Evolutionary conservation across 169 alveolate genomes (phyloP).

Genomic region (Plasmodium knowlesi): DNA sequence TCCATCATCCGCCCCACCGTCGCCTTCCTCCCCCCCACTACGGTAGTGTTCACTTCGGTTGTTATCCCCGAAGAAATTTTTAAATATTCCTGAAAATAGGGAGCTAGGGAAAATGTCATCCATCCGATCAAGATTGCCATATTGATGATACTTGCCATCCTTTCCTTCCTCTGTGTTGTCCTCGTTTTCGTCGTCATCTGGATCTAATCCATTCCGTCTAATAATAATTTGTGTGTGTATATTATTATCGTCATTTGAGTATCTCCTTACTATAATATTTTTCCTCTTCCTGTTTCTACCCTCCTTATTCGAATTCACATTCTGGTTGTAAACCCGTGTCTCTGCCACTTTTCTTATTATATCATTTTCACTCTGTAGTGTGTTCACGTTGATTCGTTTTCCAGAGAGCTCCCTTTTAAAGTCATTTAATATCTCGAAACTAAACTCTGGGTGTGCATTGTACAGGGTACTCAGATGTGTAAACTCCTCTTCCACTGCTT

Average conservation of each 20-base stretch:
- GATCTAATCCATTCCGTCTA: constrained; percentile 26
- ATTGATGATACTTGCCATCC: not conserved
- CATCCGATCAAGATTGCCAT: not conserved
- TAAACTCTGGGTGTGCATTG: constrained; percentile 54
- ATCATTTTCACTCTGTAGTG: constrained; percentile 29
- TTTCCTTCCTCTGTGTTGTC: not conserved
- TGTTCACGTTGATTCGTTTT: not conserved
- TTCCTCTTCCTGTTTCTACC: constrained; percentile 29
- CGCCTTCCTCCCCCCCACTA: not conserved
- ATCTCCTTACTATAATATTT: constrained; percentile 55
- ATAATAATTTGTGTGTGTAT: constrained; percentile 72
- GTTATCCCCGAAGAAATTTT: constrained; percentile 45
- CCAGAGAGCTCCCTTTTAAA: constrained; percentile 37
- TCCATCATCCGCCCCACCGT: not conserved
- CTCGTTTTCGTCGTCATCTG: not conserved
- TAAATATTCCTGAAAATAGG: constrained; percentile 45
- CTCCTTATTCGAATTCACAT: not conserved
- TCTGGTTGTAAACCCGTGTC: constrained; percentile 22
- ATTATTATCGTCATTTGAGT: constrained; percentile 55
- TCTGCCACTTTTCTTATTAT: constrained; percentile 48
- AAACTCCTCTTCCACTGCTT: constrained; percentile 31
- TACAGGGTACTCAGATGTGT: constrained; percentile 6
- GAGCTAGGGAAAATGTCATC: constrained; percentile 73
- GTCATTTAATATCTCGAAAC: constrained; percentile 65
- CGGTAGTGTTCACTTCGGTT: not conserved